These are phyloP conservation scores for Colletotrichum sp. DNA, from an alignment of 2,329 filamentous ascomycete genomes.

Conservation along the genomic window DNA sequence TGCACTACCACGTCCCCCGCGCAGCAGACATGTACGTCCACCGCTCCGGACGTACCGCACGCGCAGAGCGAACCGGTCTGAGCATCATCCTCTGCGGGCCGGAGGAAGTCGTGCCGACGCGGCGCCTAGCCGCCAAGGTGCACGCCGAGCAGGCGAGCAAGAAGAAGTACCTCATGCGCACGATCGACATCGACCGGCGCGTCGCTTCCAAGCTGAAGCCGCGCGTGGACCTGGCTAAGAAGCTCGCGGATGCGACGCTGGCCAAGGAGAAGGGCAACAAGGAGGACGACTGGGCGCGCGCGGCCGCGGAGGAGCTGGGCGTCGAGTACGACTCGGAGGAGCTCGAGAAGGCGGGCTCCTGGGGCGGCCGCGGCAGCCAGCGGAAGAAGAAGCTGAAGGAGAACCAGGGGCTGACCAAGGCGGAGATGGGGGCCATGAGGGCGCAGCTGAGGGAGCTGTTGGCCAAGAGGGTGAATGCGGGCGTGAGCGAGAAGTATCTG, in stretches of 20 bases:
- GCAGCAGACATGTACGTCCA: constrained; percentile 95
- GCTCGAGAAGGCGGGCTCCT: constrained; percentile 68
- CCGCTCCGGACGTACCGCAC: constrained; percentile 90
- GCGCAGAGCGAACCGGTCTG: constrained; percentile 76
- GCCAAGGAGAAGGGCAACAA: constrained; percentile 88
- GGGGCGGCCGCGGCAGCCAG: constrained; percentile 73
- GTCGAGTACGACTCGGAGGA: constrained; percentile 94
- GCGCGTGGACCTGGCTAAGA: constrained; percentile 82
- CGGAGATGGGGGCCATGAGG: constrained; percentile 71
- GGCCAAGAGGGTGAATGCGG: constrained; percentile 78
- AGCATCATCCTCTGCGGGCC: constrained; percentile 90
- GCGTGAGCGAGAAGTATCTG: constrained; percentile 87
- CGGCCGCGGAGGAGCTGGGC: constrained; percentile 88
- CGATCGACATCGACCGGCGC: constrained; percentile 82
- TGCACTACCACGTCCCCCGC: constrained; percentile 95
- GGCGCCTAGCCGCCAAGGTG: constrained; percentile 85
- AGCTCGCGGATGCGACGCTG: constrained; percentile 79
- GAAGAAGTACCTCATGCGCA: constrained; percentile 72
- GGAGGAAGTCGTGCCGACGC: constrained; percentile 86
- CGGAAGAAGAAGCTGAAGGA: constrained; percentile 78
- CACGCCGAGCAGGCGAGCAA: constrained; percentile 65
- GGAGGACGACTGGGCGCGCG: constrained; percentile 83
- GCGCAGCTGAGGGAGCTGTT: constrained; percentile 77
- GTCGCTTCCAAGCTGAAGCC: constrained; percentile 78
- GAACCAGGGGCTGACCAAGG: constrained; percentile 71